Evolutionary conservation across 1,139 yeast genomes (phyloP), one percentile per base, ranked within the genome.

Genomic region (Candida neerlandica): DNA sequence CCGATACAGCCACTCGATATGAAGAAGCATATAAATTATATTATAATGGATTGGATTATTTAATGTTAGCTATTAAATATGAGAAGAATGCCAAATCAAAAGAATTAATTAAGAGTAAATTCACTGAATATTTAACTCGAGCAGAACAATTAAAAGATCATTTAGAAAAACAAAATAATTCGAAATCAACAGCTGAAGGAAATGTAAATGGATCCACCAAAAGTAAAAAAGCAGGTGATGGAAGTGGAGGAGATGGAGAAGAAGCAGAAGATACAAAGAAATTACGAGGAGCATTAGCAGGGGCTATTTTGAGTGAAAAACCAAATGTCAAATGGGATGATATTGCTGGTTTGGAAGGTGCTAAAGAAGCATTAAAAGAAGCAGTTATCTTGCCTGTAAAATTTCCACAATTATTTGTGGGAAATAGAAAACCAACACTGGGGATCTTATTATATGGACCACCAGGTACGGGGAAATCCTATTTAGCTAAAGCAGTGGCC

Each of bases 391-490:
- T 52, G 37, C 56, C 54, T 11, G 65, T 62, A 11, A 86, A 85
- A 66, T 92, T 94, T 65, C 99, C 99, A 1, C 98, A 94, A 60
- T 71, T 94, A 53, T 94, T 94, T 71, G 89, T 87, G 10, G 99
- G 99, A 0, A 91, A 90, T 64, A 81, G 99, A 54, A 89, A 89
- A 64, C 99, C 99, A 1, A 85, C 96, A 2, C 78, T 89, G 5
- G 99, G 99, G 41, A 94, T 95, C 46, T 71, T 95, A 45, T 74
- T 95, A 38, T 95, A 91, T 66, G 99, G 99, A 0, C 99, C 99
- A 12, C 99, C 99, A 2, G 99, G 99, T 62, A 95, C 99, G 0
- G 99, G 99, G 76, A 95, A 95, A 65, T 92, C 98, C 1, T 94
- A 86, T 66, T 74, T 95, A 52, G 99, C 99, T 14, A 94, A 94